Base-by-base conservation (phyloP, 495 filamentous ascomycete genomes). In the Paragyromitra xinjiangensis region DNA sequence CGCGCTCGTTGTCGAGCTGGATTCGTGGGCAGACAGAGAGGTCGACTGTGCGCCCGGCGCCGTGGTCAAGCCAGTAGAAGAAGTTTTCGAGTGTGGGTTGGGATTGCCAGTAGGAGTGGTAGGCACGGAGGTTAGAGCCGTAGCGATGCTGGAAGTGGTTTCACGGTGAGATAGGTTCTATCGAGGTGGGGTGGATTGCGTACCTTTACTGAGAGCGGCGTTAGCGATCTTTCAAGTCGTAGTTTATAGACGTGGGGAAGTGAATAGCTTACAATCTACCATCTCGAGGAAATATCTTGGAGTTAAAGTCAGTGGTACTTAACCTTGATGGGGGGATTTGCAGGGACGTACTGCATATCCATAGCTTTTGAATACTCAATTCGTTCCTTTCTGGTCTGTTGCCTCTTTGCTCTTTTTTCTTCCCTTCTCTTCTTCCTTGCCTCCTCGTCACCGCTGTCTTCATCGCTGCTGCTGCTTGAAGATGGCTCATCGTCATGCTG, bases 1-100 rank as follows among this genome's bases (percentile, higher is more conserved):
- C 90, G 73, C 89, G 88, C 74, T 94, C 90, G 34, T 86, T 85
- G 62, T 94, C 91, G 3, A 95, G 84, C 29, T 85, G 84, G 65
- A 91, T 89, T 8, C 92, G 88, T 1, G 91, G 86, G 72, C 91
- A 91, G 9, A 86, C 83, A 5, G 86, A 83, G 11, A 92, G 80
- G 50, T 90, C 87, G 37, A 92, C 78, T 34, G 85, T 78, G 44
- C 83, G 87, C 6, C 92, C 92, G 50, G 90, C 91, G 2, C 94
- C 94, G 63, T 92, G 85, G 82, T 98, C 94, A n/a, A 97, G 86
- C 80, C 94, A 97, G 83, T 93, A 94, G 83, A 97, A 98, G 86
- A 96, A 98, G 81, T 95, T 97, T 83, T 98, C 90, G 7, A 88
- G 88, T 0, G 92, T 94, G 11, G 91, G 86, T 2, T 88, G 85